Conservation (phyloP, 1,139 yeast genomes). For the Kazachstania sp. region DNA sequence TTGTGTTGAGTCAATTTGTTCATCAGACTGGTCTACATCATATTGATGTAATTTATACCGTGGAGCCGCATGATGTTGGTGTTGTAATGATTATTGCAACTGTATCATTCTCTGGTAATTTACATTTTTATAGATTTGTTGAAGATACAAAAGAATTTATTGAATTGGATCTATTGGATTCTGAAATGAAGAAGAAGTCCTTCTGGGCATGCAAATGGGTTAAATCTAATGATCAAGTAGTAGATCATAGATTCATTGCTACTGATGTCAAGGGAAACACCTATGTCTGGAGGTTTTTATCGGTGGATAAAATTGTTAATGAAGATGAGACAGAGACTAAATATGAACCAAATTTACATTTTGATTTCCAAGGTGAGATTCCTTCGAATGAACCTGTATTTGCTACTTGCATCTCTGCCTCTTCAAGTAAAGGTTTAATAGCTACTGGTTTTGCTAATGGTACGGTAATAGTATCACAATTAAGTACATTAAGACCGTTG, state of each 20-base stretch:
- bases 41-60: constrained; percentile 46
- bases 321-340: constrained; percentile 6
- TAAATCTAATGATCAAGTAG: constrained; percentile 41
- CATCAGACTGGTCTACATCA: constrained; percentile 70
- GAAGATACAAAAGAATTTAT: constrained; percentile 18
- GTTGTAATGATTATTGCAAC: constrained; percentile 44
- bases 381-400: constrained; percentile 37
- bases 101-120: constrained; percentile 53
- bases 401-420: constrained; percentile 52
- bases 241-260: constrained; percentile 43
- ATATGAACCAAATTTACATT: constrained; percentile 20
- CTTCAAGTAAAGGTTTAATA: constrained; percentile 37
- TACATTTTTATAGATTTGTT: constrained; percentile 36
- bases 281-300: constrained; percentile 38
- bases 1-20: constrained; percentile 37
- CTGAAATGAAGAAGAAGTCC: constrained; percentile 22
- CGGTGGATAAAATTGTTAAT: constrained; percentile 10
- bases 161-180: constrained; percentile 18
- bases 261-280: constrained; percentile 52
- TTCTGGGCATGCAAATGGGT: constrained; percentile 39
- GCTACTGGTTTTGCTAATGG: constrained; percentile 87
- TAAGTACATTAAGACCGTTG: constrained; percentile 54
- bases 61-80: constrained; percentile 34
- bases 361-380: constrained; percentile 31
- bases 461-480: constrained; percentile 60